phyloP scores from a whole-genome alignment of 352 stramenopile species.

The Phytopythium mirpurense region DNA sequence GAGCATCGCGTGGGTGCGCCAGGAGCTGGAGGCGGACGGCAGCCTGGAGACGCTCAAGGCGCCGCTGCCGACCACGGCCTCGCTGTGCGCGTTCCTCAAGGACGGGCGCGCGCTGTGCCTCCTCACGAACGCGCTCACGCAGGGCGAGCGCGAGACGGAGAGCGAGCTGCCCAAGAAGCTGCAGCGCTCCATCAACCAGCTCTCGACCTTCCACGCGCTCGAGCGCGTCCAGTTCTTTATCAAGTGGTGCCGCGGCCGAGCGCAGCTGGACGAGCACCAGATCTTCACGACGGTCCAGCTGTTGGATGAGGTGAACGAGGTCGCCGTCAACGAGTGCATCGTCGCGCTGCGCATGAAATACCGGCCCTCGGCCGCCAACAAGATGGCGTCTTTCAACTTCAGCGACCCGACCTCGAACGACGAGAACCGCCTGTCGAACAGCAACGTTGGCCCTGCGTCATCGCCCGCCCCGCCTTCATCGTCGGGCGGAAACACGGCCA shows the following conservation, averaged over 20 bases:
- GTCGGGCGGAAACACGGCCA: conserved; percentile 4
- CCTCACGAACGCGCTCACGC: conserved; percentile 41
- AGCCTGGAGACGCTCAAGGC: conserved; percentile 23
- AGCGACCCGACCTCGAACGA: conserved; percentile 10
- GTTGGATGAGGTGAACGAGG: conserved; percentile 71
- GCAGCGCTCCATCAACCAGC: conserved; percentile 57
- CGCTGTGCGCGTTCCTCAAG: conserved; percentile 66
- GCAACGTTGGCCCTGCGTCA: conserved; percentile 2
- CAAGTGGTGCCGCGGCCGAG: conserved; percentile 62
- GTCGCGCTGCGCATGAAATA: conserved; percentile 57
- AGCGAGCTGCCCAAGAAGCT: conserved; percentile 63
- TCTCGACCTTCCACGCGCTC: conserved; percentile 74
- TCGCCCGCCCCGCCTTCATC: not conserved
- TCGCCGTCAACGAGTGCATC: conserved; percentile 52
- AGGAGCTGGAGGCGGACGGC: conserved; percentile 38
- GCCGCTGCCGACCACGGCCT: conserved; percentile 21
- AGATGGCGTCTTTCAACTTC: conserved; percentile 27
- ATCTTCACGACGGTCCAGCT: conserved; percentile 79
- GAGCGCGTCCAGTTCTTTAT: conserved; percentile 86
- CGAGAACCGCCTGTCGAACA: conserved; percentile 4
- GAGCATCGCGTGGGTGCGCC: conserved; percentile 56
- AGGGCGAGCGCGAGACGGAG: conserved; percentile 15
- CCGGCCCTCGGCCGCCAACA: conserved; percentile 24
- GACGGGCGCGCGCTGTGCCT: conserved; percentile 74
- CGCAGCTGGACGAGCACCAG: conserved; percentile 55